phyloP scores from a whole-genome alignment of 2,329 filamentous ascomycete species.

The Cladophialophora chaetospira region DNA sequence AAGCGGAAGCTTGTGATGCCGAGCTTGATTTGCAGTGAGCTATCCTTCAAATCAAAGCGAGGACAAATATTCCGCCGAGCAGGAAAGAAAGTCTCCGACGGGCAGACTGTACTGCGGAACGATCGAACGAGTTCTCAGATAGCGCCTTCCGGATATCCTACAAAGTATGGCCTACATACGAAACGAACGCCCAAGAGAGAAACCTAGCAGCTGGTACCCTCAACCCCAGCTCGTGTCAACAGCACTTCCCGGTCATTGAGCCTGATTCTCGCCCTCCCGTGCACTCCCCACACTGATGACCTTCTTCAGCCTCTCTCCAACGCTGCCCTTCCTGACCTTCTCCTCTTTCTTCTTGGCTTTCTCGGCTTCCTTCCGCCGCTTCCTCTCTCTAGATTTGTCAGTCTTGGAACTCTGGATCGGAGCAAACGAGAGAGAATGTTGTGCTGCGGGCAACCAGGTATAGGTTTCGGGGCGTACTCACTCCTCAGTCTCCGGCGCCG shows the following conservation, averaged over 20 bases:
- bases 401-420: slow-evolving; percentile 1
- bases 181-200: no score
- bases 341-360: slow-evolving; percentile 15
- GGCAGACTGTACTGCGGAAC: no score
- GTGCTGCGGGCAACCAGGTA: no score
- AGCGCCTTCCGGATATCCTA: no score
- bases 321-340: slow-evolving; percentile 7
- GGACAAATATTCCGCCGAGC: not conserved
- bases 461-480: no score
- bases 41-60: no score
- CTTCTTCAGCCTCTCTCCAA: slow-evolving; percentile 11
- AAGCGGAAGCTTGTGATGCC: not conserved
- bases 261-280: not conserved
- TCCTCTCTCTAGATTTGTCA: no score
- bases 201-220: no score
- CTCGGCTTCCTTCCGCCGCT: slow-evolving; percentile 12
- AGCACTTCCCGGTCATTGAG: not conserved
- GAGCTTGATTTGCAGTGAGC: not conserved
- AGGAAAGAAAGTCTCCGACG: not conserved
- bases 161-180: no score
- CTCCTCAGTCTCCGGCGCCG: slow-evolving; percentile 8
- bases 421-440: no score
- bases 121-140: no score
- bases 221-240: no score
- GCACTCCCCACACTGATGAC: slow-evolving; percentile 14